Conservation (phyloP, 2,329 filamentous ascomycete species). For the Hymenoscyphus fructigenus region DNA sequence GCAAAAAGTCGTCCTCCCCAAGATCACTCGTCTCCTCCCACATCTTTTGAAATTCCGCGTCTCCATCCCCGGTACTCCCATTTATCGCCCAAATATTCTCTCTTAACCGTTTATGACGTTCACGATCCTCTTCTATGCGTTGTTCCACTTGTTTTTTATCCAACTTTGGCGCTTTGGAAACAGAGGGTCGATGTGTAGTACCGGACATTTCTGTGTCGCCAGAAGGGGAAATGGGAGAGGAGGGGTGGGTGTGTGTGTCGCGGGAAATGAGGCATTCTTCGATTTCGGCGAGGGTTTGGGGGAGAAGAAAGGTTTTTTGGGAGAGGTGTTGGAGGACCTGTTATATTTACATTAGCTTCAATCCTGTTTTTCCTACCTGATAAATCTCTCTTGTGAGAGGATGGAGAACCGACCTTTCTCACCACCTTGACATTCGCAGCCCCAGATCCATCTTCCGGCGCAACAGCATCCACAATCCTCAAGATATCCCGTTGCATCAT, state of each 20-base stretch:
- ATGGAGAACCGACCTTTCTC: conserved; percentile 49
- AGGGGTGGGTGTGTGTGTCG: conserved; percentile 30
- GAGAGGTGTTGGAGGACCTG: conserved; percentile 67
- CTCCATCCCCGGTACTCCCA: conserved; percentile 53
- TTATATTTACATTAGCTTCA: background rate
- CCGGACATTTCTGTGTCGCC: conserved; percentile 26
- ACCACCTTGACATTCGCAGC: conserved; percentile 94
- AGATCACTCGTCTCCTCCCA: conserved; percentile 88
- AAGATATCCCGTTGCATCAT: conserved; percentile 97
- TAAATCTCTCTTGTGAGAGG: background rate
- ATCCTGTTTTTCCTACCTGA: no score
- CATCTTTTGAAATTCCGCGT: conserved; percentile 69
- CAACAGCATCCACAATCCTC: conserved; percentile 87
- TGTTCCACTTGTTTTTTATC: conserved; percentile 93
- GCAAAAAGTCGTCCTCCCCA: conserved; percentile 80
- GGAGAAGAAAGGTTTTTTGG: conserved; percentile 69
- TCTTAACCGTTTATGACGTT: conserved; percentile 85
- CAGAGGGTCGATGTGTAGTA: conserved; percentile 14
- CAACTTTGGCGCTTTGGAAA: conserved; percentile 44
- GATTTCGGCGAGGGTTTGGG: conserved; percentile 74
- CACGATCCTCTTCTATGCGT: conserved; percentile 92
- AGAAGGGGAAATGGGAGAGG: conserved; percentile 22
- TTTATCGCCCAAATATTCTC: conserved; percentile 93
- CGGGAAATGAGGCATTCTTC: conserved; percentile 80
- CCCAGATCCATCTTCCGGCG: conserved; percentile 80